These are phyloP conservation scores for Vanrija humicola DNA, from an alignment of 1,284 basidiomycete genomes.

Conservation along the genomic window DNA sequence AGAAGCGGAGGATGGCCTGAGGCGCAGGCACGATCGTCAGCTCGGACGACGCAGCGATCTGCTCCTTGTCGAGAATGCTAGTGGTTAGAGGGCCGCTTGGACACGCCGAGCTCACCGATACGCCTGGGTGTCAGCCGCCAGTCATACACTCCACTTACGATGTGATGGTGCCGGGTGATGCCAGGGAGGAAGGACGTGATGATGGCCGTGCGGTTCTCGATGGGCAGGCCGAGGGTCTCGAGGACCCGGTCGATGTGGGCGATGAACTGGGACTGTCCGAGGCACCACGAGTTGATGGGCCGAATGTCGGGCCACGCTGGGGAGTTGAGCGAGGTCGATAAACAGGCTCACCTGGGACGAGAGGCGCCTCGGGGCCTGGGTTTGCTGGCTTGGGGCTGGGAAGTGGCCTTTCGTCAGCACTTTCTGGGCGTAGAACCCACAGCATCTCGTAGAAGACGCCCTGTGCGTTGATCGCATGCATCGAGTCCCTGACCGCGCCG, in stretches of 20 bases:
- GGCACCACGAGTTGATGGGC: slow-evolving; percentile 34
- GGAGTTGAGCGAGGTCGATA: background rate
- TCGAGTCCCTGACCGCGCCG: slow-evolving; percentile 39
- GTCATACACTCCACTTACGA: slow-evolving; percentile 23
- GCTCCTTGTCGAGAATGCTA: slow-evolving; percentile 35
- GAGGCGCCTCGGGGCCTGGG: slow-evolving; percentile 29
- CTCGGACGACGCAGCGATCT: slow-evolving; percentile 28
- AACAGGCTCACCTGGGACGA: slow-evolving; percentile 32
- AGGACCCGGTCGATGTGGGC: slow-evolving; percentile 44
- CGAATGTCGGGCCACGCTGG: slow-evolving; percentile 42
- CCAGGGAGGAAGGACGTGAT: slow-evolving; percentile 44
- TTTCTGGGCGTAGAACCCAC: slow-evolving; percentile 16
- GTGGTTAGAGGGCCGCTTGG: background rate
- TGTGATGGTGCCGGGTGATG: slow-evolving; percentile 36
- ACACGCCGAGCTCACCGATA: slow-evolving; percentile 20
- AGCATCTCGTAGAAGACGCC: slow-evolving; percentile 41
- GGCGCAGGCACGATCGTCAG: slow-evolving; percentile 38
- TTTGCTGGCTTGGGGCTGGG: background rate
- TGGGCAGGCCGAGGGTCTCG: slow-evolving; percentile 32
- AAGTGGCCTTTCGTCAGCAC: background rate
- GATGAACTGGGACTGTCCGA: slow-evolving; percentile 38
- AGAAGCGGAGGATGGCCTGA: slow-evolving; percentile 33
- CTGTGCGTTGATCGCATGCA: slow-evolving; percentile 34
- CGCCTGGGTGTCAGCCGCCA: slow-evolving; percentile 18
- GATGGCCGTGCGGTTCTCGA: slow-evolving; percentile 37